Evolutionary conservation across 116 monocot genomes (phyloP), one percentile per base, ranked within the genome.

Genomic region (Iris pallida): DNA sequence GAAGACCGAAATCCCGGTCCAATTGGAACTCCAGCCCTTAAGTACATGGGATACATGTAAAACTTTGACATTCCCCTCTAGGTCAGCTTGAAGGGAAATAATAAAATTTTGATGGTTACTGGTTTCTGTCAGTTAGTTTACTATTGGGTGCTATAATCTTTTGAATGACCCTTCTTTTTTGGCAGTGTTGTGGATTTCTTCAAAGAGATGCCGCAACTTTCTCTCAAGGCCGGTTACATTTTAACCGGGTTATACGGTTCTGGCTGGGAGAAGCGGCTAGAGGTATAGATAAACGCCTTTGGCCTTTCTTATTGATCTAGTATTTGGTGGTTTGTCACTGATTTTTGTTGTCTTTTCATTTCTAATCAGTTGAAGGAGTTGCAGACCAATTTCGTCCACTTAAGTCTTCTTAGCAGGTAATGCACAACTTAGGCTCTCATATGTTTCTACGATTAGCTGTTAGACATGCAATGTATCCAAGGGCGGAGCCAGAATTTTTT

Each of bases 221-320:
- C 78, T 63, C 75, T 87, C 11, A 97, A 90, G 77, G 73, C 71
- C 45, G 85, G 81, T 14, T 73, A 71, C 49, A 75, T 90, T 66
- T 44, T 92, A 45, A 73, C 58, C 8, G 72, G 76, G 16, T 14
- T 78, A 6, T 92, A 92, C 76, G 92, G 89, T 15, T 75, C 81
- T 11, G 81, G 90, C 66, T 97, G 92, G 92, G 92, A 97, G 59
- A 90, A 82, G 65, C 83, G 69, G 64, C 81, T 87, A 4, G 85
- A 87, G 92, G 92, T 96, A 85, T 53, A 5, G 42, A 20, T 51
- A 13, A 60, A 46, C 13, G 8, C 1, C 4, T 72, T 63, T 45
- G 4, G 6, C 10, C 55, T 4, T 72, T 19, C 3, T 55, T 20
- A 47, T 72, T 51, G 7, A 5, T 57, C 47, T 53, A 45, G 13